Conservation (phyloP, 2,329 filamentous ascomycete species). For the Pleoardoris graminearum region DNA sequence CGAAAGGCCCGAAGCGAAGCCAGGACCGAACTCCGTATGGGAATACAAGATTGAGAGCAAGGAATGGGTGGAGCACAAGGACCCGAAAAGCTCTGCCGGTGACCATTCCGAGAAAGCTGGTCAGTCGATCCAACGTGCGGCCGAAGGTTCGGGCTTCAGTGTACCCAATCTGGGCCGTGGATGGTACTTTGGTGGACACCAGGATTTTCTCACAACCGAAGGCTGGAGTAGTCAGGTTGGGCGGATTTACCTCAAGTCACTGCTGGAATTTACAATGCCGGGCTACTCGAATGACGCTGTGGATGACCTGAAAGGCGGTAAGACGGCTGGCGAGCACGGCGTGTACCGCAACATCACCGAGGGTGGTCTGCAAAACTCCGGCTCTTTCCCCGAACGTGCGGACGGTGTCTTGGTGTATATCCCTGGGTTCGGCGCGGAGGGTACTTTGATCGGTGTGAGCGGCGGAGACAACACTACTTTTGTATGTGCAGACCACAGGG, state of each 20-base stretch:
- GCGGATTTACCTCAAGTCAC: slow-evolving; percentile 71
- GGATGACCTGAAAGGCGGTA: slow-evolving; percentile 55
- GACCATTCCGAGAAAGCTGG: slow-evolving; percentile 62
- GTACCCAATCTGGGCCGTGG: slow-evolving; percentile 71
- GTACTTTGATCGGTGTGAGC: slow-evolving; percentile 76
- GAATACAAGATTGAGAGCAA: slow-evolving; percentile 65
- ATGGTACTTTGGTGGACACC: slow-evolving; percentile 79
- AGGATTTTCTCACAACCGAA: slow-evolving; percentile 65
- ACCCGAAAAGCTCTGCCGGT: slow-evolving; percentile 65
- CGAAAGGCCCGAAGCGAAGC: slow-evolving; percentile 61
- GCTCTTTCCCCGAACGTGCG: slow-evolving; percentile 72
- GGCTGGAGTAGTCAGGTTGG: slow-evolving; percentile 69
- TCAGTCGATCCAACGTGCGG: slow-evolving; percentile 66
- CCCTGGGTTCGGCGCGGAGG: slow-evolving; percentile 74
- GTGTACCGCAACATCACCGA: slow-evolving; percentile 74
- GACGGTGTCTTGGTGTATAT: slow-evolving; percentile 75
- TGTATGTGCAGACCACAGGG: slow-evolving; percentile 46
- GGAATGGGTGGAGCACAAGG: slow-evolving; percentile 65
- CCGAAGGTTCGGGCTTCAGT: slow-evolving; percentile 73
- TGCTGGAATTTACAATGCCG: slow-evolving; percentile 77
- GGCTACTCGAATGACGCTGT: slow-evolving; percentile 68
- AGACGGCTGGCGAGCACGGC: slow-evolving; percentile 63
- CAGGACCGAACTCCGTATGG: slow-evolving; percentile 67
- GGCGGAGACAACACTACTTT: slow-evolving; percentile 72
- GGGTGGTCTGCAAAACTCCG: slow-evolving; percentile 67